Base-by-base conservation (phyloP, 192 early-diverging fungal species). In the Backusella liffmaniae region DNA sequence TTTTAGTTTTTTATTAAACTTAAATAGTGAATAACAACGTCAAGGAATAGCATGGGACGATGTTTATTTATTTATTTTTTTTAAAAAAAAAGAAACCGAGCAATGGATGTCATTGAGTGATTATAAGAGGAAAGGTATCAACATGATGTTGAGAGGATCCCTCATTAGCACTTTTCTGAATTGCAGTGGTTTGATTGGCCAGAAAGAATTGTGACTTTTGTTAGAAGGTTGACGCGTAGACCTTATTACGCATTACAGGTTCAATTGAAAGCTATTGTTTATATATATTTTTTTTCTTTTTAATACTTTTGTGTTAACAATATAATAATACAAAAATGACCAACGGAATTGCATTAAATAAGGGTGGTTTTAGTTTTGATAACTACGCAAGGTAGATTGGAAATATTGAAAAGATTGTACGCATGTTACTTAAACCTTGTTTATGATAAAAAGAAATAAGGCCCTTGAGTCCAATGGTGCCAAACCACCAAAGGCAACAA, bases 351-450 rank as follows among this genome's bases (percentile, higher is more conserved):
- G 74, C 77, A 35, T 70, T 77, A 77, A 74, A 86, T 69, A 88
- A 86, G 73, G 85, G 91, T 72, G 94, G 94, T 4, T 96, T 96
- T 86, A 93, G 86, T 86, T 96, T 96, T 86, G 94, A 96, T 13
- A 94, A 94, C 87, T 92, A 89, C 84, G 83, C 86, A 41, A 88
- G 94, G 94, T 94, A 77, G 18, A 70, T 51, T 26, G 37, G 37
- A 39, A 10, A 39, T 39, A 39, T 9, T 32, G 32, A 39, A 39
- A 39, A 3, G 16, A 1, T 23, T 49, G 18, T 18, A 18, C 18
- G 34, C 18, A 73, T 36, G 7, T 41, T 15, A 4, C 35, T 69
- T 23, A 30, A 34, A 41, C 30, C 1, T 36, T 12, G 71, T 23
- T 67, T 44, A 46, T 21, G 6, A 66, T 69, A 69, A 51, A 75